Base-by-base conservation (phyloP, 2,329 filamentous ascomycete species). In the Curvularia eragrostidis region DNA sequence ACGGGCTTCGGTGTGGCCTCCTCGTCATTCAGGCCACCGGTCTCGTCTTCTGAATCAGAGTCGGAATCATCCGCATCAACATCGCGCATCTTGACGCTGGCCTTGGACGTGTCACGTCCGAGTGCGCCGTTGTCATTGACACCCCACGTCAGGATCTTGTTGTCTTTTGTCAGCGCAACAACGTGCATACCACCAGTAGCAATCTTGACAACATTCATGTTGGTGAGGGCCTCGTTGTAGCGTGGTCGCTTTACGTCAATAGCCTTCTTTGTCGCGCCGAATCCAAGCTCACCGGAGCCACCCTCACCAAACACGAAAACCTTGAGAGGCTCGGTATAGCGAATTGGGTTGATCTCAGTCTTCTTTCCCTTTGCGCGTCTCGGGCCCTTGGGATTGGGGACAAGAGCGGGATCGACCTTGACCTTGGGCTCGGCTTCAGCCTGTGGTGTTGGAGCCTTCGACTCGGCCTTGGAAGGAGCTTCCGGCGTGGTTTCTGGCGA, bases 61-160 rank as follows among this genome's bases (percentile, higher is more conserved):
- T 75, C 74, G 3, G 64, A 66, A 19, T 85, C 85, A 54, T 85
- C 75, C 12, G 78, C 80, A 39, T 81, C 80, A 48, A 84, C 79
- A 56, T 85, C 82, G 62, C 80, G 81, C 68, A 83, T 77, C 52
- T 86, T 87, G 48, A 89, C 89, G 2, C 89, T 85, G 4, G 62
- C 72, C 83, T 87, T 89, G 12, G 79, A 79, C 3, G 90, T 93
- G 71, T 91, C 85, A 71, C 91, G 84, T 41, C 91, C 91, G 36
- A 96, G 83, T 8, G 91, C 90, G 62, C 90, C 89, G 71, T 93
- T 88, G 71, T 96, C 91, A 73, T 95, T 95, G 66, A 95, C 91
- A 52, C 91, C 91, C 91, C 91, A 96, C 26, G 90, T 93, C 52
- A 92, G 80, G 66, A 96, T 90, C 78, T 88, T 88, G 81, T 93